Base-by-base conservation (phyloP, 306 rosid species). In the Vicia villosa region DNA sequence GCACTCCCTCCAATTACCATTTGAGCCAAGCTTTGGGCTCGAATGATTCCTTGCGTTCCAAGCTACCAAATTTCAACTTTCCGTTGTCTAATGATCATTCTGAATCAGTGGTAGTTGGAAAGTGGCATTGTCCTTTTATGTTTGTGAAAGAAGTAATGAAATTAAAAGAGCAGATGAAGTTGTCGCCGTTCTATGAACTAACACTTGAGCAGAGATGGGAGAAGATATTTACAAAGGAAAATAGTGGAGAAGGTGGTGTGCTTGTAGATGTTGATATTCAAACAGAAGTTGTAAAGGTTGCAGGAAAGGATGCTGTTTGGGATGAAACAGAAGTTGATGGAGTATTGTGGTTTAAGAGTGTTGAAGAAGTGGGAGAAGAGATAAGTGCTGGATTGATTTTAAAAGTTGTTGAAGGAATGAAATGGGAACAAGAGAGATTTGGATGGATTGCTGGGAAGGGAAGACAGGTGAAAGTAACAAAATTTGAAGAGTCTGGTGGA, bases 121-220 rank as follows among this genome's bases (percentile, higher is more conserved):
- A 82, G 38, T 89, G 92, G 92, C 76, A 89, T 6, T 50, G 75
- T 21, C 95, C 91, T 63, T 84, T 82, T 46, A 54, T 83, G 78
- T 86, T 86, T 50, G 52, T 85, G n/a, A 78, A 70, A 68, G 95
- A 84, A 52, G 74, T 72, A 51, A 13, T 51, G 42, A 73, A 21
- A 15, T 16, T 74, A 3, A 80, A 79, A 30, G 69, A 77, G 16
- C 81, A 82, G 3, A 70, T 84, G 81, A 43, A 65, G 10, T 58
- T 5, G 1, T 83, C 84, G 1, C 38, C 58, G 72, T 86, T 79
- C 19, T 85, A 88, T 21, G 69, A 73, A 38, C 58, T 84, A 80
- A 83, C 83, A 14, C 84, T 88, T 1, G 79, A 77, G 59, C 87
- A 85, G 51, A 74, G 78, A n/a, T 88, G 89, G 87, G 85, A 82